Base-by-base conservation (phyloP, 179 eudicot genomes). In the Corrigiola litoralis region DNA sequence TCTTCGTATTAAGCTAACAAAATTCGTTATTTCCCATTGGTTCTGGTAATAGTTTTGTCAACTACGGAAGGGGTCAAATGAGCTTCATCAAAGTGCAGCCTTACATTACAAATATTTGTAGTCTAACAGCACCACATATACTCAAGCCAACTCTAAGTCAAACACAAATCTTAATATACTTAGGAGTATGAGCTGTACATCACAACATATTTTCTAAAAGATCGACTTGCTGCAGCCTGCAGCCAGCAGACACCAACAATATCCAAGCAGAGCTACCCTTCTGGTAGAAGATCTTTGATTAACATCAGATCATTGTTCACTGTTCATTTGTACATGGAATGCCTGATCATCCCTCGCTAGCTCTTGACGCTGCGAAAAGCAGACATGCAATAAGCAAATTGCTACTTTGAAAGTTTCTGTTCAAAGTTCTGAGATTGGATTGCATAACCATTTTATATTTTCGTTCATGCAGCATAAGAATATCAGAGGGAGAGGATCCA, bases 321-420 rank as follows among this genome's bases (percentile, higher is more conserved):
- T 17, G 13, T 20, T 24, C 44, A 33, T 4, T 46, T 33, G 38
- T 8, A 17, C 4, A 20, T 14, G 7, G 13, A 37, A 20, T 16
- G 17, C 17, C 36, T 27, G 31, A 12, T 72, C 45, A 66, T n/a
- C 53, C 60, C 49, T 60, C 46, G 6, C 33, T 60, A 51, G 48
- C 48, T 60, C 42, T 59, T 18, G 71, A 58, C 51, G 71, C 71
- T 72, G 76, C 61, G 44, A 33, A 20, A 51, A 49, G 21, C 6
- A 37, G 32, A 58, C 31, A 20, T 17, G 42, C 18, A 34, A 12
- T 47, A 41, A 50, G 51, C 14, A 0, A 0, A 4, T 41, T 66
- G 3, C 27, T n/a, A 48, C 23, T 18, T 21, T 18, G 9, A 32
- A 63, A 5, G 31, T 20, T 21, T 6, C 6, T 20, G 37, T 9